phyloP scores from a whole-genome alignment of 169 alveolate genomes.

The Plasmodium gonderi region DNA sequence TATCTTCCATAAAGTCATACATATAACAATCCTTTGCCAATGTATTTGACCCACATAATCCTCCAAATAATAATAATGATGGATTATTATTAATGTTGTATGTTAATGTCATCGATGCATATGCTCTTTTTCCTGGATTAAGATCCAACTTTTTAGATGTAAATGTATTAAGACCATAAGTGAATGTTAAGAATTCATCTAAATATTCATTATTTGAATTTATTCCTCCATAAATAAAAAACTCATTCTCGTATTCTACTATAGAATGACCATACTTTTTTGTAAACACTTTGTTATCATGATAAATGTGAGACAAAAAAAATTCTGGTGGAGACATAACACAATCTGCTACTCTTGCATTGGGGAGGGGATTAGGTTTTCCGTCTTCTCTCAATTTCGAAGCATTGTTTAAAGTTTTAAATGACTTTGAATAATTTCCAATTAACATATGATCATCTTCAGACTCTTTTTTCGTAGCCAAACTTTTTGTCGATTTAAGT shows the following conservation, averaged over 20 bases:
- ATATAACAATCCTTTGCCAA: conserved; percentile 64
- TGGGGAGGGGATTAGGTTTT: conserved; percentile 10
- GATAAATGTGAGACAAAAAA: conserved; percentile 75
- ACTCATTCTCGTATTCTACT: conserved; percentile 73
- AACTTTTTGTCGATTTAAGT: neutral
- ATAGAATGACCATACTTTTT: conserved; percentile 68
- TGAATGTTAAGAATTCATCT: conserved; percentile 53
- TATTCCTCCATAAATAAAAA: conserved; percentile 74
- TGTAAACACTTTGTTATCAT: conserved; percentile 73
- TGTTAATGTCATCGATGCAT: conserved; percentile 66
- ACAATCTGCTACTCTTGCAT: conserved; percentile 74
- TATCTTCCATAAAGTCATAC: conserved; percentile 57
- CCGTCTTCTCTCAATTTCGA: conserved; percentile 33
- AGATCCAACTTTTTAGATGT: conserved; percentile 49
- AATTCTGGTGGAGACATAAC: conserved; percentile 75
- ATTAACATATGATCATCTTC: conserved; percentile 25
- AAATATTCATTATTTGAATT: conserved; percentile 54
- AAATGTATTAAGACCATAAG: conserved; percentile 65
- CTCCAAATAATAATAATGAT: conserved; percentile 62
- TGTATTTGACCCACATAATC: conserved; percentile 70
- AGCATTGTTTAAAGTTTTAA: conserved; percentile 4
- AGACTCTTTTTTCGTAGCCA: conserved; percentile 3
- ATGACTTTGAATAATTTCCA: conserved; percentile 21
- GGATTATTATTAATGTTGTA: conserved; percentile 36
- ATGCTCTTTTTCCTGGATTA: conserved; percentile 74